These are phyloP conservation scores for Sugiyamaella boreocaroliniensis DNA, from an alignment of 805 yeast genomes.

Conservation along the genomic window DNA sequence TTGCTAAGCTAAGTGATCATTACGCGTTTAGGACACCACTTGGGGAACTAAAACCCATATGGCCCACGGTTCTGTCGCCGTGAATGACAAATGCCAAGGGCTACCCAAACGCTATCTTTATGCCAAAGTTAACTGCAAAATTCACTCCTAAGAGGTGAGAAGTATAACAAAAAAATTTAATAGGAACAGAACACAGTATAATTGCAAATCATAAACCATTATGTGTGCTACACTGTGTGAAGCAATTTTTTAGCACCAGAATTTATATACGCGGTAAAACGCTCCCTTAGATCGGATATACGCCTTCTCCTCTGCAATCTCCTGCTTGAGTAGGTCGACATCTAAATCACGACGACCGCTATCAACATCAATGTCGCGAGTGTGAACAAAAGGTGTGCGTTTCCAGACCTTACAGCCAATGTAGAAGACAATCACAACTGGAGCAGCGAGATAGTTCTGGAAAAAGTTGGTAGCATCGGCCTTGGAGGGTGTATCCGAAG, in stretches of 20 bases:
- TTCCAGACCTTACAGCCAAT: constrained; percentile 43
- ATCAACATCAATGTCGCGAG: constrained; percentile 51
- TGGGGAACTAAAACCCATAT: too few species aligned
- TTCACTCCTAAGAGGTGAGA: too few species aligned
- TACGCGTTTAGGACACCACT: too few species aligned
- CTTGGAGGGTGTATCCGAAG: constrained; percentile 19
- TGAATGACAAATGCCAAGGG: too few species aligned
- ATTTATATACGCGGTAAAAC: constrained; percentile 38
- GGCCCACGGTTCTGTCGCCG: too few species aligned
- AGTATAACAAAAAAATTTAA: too few species aligned
- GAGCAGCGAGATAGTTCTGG: constrained; percentile 44
- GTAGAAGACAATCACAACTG: constrained; percentile 37
- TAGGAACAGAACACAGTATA: not conserved
- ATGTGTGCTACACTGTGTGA: not conserved
- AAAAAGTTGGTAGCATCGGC: constrained; percentile 36
- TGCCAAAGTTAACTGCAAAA: not conserved
- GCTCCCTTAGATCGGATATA: constrained; percentile 39
- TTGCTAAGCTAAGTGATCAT: too few species aligned
- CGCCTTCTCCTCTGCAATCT: constrained; percentile 49
- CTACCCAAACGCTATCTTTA: too few species aligned
- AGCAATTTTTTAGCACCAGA: constrained; percentile 41
- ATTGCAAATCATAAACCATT: not conserved
- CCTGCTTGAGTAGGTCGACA: constrained; percentile 45
- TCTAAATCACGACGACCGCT: constrained; percentile 57
- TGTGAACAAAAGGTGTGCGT: constrained; percentile 38